Conservation (phyloP, 441 rosid species). For the Arabidopsis lyrata region DNA sequence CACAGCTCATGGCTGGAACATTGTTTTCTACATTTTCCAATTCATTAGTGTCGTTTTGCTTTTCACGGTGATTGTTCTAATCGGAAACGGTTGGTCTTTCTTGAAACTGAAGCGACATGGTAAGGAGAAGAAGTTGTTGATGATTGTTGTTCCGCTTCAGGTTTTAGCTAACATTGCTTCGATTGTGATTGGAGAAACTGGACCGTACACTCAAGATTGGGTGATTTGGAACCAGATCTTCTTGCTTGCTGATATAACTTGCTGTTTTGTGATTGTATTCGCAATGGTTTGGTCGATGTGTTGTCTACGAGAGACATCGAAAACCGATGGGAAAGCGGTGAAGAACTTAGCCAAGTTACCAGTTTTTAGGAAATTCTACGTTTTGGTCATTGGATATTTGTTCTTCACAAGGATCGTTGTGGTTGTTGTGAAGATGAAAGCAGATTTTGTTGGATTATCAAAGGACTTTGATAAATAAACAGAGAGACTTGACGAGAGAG, state of each 20-base stretch:
- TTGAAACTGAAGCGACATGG: slow-evolving; percentile 84
- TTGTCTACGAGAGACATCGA: slow-evolving; percentile 79
- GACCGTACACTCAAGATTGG: slow-evolving; percentile 80
- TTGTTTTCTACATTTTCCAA: slow-evolving; percentile 79
- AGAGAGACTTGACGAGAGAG: no score
- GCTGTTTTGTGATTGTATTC: slow-evolving; percentile 85
- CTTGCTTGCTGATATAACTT: slow-evolving; percentile 75
- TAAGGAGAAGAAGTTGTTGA: slow-evolving; percentile 82
- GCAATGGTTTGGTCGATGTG: slow-evolving; percentile 95
- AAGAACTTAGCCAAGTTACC: slow-evolving; percentile 80
- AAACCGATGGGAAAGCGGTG: slow-evolving; percentile 86
- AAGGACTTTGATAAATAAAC: no score
- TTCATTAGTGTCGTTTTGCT: slow-evolving; percentile 72
- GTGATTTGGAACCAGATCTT: slow-evolving; percentile 87
- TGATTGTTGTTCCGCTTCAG: slow-evolving; percentile 88
- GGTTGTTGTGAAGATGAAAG: slow-evolving; percentile 78
- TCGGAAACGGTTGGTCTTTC: slow-evolving; percentile 92
- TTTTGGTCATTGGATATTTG: slow-evolving; percentile 84
- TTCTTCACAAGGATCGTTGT: slow-evolving; percentile 87
- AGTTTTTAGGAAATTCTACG: slow-evolving; percentile 82
- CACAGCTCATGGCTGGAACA: slow-evolving; percentile 95
- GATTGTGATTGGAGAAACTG: slow-evolving; percentile 84
- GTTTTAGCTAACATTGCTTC: slow-evolving; percentile 87
- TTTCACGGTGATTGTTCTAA: slow-evolving; percentile 83
- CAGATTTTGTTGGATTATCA: no score